Conservation (phyloP, 148 eudicot species). For the Nepenthes mirabilis region DNA sequence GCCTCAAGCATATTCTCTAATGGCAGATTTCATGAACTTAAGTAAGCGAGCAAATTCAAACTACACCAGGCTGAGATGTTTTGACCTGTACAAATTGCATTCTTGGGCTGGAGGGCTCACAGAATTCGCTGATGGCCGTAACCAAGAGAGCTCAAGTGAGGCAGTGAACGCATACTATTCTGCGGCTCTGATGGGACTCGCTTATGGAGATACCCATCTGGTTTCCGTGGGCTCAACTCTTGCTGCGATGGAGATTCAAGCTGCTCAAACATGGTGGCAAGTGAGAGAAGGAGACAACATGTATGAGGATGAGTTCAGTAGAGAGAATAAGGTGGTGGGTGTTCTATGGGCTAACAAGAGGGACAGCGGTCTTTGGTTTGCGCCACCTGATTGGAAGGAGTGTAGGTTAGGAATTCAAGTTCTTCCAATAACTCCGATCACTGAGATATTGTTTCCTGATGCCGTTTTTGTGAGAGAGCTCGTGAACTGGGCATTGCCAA, state of each 20-base stretch:
- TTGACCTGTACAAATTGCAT: slow-evolving; percentile 84
- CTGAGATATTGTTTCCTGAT: slow-evolving; percentile 63
- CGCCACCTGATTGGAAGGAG: slow-evolving; percentile 69
- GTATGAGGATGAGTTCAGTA: slow-evolving; percentile 44
- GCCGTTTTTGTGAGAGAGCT: slow-evolving; percentile 40
- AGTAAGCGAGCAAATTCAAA: slow-evolving; percentile 29
- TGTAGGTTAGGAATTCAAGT: slow-evolving; percentile 82
- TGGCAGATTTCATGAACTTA: slow-evolving; percentile 85
- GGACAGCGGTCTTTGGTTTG: slow-evolving; percentile 82
- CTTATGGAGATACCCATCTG: slow-evolving; percentile 74
- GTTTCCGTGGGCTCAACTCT: slow-evolving; percentile 57
- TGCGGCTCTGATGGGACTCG: slow-evolving; percentile 85
- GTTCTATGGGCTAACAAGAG: slow-evolving; percentile 76
- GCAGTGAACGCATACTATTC: slow-evolving; percentile 85
- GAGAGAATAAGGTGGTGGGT: slow-evolving; percentile 52
- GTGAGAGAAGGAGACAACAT: slow-evolving; percentile 40
- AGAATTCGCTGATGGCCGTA: slow-evolving; percentile 81
- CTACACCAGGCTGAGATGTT: slow-evolving; percentile 64
- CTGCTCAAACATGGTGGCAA: slow-evolving; percentile 90
- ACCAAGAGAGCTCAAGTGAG: slow-evolving; percentile 85
- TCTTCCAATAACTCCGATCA: slow-evolving; percentile 57
- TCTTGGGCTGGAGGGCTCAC: slow-evolving; percentile 95
- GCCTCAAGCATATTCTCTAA: slow-evolving; percentile 66
- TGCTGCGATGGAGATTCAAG: slow-evolving; percentile 56
- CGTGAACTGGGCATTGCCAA: slow-evolving; percentile 62